phyloP scores from a whole-genome alignment of 169 alveolate genomes.

The Cryptosporidium bovis region DNA sequence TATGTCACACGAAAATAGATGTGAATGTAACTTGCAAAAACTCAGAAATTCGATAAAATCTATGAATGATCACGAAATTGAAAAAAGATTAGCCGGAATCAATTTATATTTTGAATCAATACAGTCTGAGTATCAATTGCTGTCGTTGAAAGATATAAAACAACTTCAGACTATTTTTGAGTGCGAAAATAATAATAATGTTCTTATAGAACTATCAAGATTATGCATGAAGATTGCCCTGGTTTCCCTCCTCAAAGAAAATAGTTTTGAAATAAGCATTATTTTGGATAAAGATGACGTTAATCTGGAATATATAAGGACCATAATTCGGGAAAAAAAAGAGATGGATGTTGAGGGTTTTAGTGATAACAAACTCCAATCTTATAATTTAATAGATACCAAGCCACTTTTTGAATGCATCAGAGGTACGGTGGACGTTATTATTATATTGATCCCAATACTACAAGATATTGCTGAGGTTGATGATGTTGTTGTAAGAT shows the following conservation, averaged over 20 bases:
- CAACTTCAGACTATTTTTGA: slow-evolving; percentile 30
- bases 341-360: background rate
- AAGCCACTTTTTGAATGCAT: background rate
- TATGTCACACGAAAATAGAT: no score
- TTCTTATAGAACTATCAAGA: slow-evolving; percentile 31
- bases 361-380: no score
- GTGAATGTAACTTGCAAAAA: background rate
- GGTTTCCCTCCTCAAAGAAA: slow-evolving; percentile 19
- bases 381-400: background rate
- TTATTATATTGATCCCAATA: slow-evolving; percentile 21
- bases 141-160: slow-evolving; percentile 1
- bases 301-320: background rate
- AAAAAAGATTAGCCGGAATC: slow-evolving; percentile 41
- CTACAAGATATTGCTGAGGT: slow-evolving; percentile 70
- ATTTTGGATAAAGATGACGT: background rate
- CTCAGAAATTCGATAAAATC: slow-evolving; percentile 2
- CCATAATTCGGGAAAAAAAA: background rate
- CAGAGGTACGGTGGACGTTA: background rate
- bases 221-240: slow-evolving; percentile 40
- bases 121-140: background rate
- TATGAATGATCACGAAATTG: slow-evolving; percentile 37
- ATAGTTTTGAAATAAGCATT: background rate
- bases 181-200: slow-evolving; percentile 61
- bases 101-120: slow-evolving; percentile 6
- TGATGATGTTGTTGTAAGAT: slow-evolving; percentile 59